These are phyloP conservation scores for Apiospora pterosperma DNA, from an alignment of 2,329 filamentous ascomycete genomes.

Conservation along the genomic window DNA sequence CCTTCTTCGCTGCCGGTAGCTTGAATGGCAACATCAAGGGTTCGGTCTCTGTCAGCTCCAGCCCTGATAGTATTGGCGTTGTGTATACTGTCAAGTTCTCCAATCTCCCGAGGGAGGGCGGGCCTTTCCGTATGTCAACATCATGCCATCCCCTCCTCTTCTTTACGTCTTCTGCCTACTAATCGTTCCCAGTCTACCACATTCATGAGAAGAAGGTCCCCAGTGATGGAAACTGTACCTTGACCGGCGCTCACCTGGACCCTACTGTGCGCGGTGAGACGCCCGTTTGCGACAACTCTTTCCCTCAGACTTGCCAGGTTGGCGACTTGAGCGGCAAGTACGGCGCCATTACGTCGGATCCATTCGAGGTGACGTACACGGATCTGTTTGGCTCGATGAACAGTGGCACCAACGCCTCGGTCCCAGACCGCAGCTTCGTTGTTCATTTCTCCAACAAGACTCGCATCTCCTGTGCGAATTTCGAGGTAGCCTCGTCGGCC, in stretches of 20 bases:
- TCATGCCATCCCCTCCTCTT: not conserved
- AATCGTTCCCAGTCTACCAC: conserved; percentile 58
- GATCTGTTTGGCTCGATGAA: conserved; percentile 58
- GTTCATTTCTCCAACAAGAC: conserved; percentile 63
- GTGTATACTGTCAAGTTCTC: conserved; percentile 52
- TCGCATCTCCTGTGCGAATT: conserved; percentile 63
- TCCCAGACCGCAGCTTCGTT: conserved; percentile 63
- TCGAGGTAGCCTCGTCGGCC: conserved; percentile 23
- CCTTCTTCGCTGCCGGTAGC: conserved; percentile 46
- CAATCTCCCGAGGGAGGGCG: conserved; percentile 54
- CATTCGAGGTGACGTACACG: conserved; percentile 47
- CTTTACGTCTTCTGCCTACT: not conserved
- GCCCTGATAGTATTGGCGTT: conserved; percentile 51
- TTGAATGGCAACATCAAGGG: conserved; percentile 54
- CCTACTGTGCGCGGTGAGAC: conserved; percentile 63
- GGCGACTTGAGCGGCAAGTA: conserved; percentile 76
- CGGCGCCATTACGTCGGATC: conserved; percentile 53
- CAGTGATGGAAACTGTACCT: conserved; percentile 66
- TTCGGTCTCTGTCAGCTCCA: conserved; percentile 42
- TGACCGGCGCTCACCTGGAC: conserved; percentile 66
- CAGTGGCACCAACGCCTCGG: conserved; percentile 50
- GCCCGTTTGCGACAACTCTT: conserved; percentile 53
- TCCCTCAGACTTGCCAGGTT: conserved; percentile 66
- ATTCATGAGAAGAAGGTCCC: conserved; percentile 65
- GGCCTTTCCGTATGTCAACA: conserved; percentile 53